Base-by-base conservation (phyloP, 352 stramenopile species). In the Phytopythium helicoides region DNA sequence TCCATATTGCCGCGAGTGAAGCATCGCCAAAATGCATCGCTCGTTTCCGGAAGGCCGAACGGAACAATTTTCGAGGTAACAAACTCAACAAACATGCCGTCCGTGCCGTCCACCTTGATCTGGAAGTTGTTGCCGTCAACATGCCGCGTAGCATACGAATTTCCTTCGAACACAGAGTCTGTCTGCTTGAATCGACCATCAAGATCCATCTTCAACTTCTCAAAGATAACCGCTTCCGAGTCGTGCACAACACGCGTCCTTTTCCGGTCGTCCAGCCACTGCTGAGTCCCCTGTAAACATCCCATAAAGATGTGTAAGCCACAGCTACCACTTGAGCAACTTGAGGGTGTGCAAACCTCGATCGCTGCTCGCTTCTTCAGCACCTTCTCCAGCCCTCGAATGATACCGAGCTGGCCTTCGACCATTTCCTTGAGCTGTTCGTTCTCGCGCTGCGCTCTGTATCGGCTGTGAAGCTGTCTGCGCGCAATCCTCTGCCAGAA, bases 61-160 rank as follows among this genome's bases (percentile, higher is more conserved):
- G 63, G 63, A 6, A 71, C 28, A 15, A 68, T 39, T 18, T 71
- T 68, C 7, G 63, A 59, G 1, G 46, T 11, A 12, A 71, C 14
- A 49, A 71, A 68, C 47, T 68, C 63, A 45, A 68, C 60, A 28
- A 71, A 68, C 58, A 71, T 71, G 15, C 58, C 58, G 9, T 59
- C 59, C 23, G 25, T n/a, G 2, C 63, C 59, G 46, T 71, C 58
- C 25, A 54, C 58, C 22, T 68, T 71, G 28, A 71, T 52, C 16
- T 68, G 54, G 22, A 71, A 48, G 31, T 71, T 44, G 6, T 71
- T 31, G 9, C 58, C 63, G 6, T 67, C 58, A 3, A 28, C 33
- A 16, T 61, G 60, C 9, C 47, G 46, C 0, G 31, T 18, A 0
- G 58, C 58, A 3, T 56, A 42, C 4, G 6, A 12, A n/a, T 65